A percentile compares a stretch with the other conserved stretches of the same genome.
Conservation (phyloP, 495 filamentous ascomycete species). For the Sordaria brevicollis region DNA sequence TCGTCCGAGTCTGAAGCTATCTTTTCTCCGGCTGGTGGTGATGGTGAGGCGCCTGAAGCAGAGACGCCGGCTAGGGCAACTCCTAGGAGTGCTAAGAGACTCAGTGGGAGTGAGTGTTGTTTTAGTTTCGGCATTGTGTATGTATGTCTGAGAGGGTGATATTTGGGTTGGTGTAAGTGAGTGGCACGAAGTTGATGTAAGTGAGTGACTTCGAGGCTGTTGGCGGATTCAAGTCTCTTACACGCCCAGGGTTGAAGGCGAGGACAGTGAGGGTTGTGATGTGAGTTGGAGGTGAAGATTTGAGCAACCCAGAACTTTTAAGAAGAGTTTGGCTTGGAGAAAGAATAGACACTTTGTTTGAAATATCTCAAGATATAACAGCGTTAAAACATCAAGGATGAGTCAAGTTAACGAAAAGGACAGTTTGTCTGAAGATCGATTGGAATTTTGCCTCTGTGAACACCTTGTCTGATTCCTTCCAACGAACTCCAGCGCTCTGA, state of each 20-base stretch:
- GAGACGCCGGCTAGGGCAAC: constrained; percentile 9
- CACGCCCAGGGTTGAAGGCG: background rate
- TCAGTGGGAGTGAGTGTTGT: constrained; percentile 9
- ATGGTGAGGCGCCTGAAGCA: constrained; percentile 4
- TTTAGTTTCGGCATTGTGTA: constrained; percentile 11
- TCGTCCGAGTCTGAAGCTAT: constrained; percentile 2
- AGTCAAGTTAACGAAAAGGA: constrained; percentile 20
- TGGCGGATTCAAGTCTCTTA: background rate
- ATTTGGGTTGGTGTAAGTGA: background rate
- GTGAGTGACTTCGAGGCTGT: background rate
- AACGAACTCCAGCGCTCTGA: background rate
- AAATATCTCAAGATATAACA: background rate
- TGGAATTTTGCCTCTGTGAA: constrained; percentile 7
- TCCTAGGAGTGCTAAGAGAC: constrained; percentile 15
- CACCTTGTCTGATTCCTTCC: background rate
- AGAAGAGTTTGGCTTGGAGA: background rate
- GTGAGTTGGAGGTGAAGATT: background rate
- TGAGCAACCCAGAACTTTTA: background rate
- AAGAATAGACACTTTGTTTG: background rate
- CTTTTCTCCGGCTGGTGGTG: constrained; percentile 16
- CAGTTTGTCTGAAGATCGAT: constrained; percentile 7
- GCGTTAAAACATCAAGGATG: background rate
- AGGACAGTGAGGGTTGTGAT: background rate
- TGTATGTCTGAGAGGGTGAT: background rate
- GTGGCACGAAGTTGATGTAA: background rate